These are phyloP conservation scores for Candida ulmi DNA, from an alignment of 805 yeast species.

Conservation along the genomic window DNA sequence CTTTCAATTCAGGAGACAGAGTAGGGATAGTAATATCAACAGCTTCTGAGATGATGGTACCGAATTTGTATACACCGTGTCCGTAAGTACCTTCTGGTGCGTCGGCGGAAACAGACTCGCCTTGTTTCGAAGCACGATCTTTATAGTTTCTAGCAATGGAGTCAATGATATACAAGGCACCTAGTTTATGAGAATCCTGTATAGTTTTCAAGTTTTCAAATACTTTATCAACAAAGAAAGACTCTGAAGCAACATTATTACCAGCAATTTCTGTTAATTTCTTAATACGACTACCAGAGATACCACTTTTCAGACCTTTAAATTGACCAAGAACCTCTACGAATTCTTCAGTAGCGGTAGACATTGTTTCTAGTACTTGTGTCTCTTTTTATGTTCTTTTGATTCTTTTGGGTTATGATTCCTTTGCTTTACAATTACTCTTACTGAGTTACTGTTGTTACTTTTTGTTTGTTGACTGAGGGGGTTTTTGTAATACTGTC, in stretches of 20 bases:
- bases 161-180: constrained; percentile 86
- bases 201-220: constrained; percentile 65
- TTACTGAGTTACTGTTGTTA: neutral
- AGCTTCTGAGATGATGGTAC: constrained; percentile 57
- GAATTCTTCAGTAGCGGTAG: constrained; percentile 29
- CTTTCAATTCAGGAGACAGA: constrained; percentile 52
- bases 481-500: neutral
- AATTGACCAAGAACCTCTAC: constrained; percentile 37
- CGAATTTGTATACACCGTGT: constrained; percentile 63
- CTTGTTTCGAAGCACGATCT: constrained; percentile 61
- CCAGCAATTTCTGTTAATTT: constrained; percentile 75
- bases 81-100: constrained; percentile 70
- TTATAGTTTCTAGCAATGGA: constrained; percentile 83
- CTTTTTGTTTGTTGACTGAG: neutral
- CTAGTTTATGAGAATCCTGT: constrained; percentile 80
- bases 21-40: constrained; percentile 58
- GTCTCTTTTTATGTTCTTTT: too few species aligned
- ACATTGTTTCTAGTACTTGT: constrained; percentile 19
- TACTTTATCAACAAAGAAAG: constrained; percentile 52
- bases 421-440: neutral
- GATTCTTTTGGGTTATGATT: neutral
- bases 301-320: constrained; percentile 70
- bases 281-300: constrained; percentile 92
- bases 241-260: constrained; percentile 53
- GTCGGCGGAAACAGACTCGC: constrained; percentile 38